Percentiles rank a stretch among this genome's conserved stretches.
Evolutionary conservation across 495 filamentous ascomycete species (phyloP).

Genomic region (Penicillium desertorum): DNA sequence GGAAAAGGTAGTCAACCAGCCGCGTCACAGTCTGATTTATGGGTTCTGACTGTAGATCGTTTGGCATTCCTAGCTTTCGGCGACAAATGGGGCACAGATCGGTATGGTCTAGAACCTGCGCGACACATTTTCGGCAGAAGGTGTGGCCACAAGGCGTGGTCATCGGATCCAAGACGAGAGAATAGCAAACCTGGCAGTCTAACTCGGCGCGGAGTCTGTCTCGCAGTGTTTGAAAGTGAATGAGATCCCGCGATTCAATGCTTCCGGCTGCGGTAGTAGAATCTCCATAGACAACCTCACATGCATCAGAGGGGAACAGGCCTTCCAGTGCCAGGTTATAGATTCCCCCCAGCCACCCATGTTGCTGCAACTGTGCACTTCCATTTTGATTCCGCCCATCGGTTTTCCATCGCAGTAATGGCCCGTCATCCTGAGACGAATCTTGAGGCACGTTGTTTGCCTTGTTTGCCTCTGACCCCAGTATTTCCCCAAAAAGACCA

Average conservation of each 20-base stretch:
- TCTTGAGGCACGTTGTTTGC: slow-evolving; percentile 1
- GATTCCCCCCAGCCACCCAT: slow-evolving; percentile 28
- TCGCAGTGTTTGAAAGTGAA: slow-evolving; percentile 55
- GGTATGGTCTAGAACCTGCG: slow-evolving; percentile 71
- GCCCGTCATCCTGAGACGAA: slow-evolving; percentile 42
- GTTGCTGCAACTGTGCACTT: slow-evolving; percentile 18
- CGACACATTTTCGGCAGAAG: slow-evolving; percentile 77
- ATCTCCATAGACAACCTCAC: slow-evolving; percentile 54
- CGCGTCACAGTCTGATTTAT: slow-evolving; percentile 61
- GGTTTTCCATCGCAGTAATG: slow-evolving; percentile 42
- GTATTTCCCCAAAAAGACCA: slow-evolving; percentile 52
- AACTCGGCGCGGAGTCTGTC: slow-evolving; percentile 64
- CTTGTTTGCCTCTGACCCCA: slow-evolving; percentile 17
- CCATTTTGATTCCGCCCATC: slow-evolving; percentile 26
- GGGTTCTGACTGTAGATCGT: slow-evolving; percentile 51
- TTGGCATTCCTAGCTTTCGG: slow-evolving; percentile 60
- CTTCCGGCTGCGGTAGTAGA: slow-evolving; percentile 30
- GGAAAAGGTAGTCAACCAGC: slow-evolving; percentile 63
- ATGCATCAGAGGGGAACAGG: slow-evolving; percentile 33
- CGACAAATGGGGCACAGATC: slow-evolving; percentile 79
- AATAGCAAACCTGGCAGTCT: slow-evolving; percentile 87
- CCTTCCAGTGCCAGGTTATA: slow-evolving; percentile 36
- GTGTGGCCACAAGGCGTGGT: slow-evolving; percentile 89
- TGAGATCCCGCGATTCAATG: slow-evolving; percentile 46
- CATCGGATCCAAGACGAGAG: slow-evolving; percentile 72